Evolutionary conservation across 495 filamentous ascomycete species (phyloP).

Genomic region (Achaetomiella virescens): DNA sequence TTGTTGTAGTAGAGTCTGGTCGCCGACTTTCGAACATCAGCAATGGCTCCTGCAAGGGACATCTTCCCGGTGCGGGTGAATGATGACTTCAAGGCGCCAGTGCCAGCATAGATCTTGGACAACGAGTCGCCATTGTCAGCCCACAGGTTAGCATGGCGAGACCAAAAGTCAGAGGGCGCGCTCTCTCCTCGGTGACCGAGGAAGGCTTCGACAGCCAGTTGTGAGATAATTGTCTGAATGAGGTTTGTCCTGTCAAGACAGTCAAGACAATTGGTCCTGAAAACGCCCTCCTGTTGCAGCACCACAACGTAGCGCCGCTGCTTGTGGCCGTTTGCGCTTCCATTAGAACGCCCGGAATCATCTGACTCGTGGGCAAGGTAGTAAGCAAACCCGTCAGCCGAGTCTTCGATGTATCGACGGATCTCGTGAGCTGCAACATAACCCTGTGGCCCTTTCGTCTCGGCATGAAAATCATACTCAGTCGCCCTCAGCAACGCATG

Average conservation of each 20-base stretch:
- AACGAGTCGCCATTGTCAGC: conserved; percentile 97
- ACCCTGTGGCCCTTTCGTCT: conserved; percentile 78
- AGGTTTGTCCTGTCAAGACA: conserved; percentile 95
- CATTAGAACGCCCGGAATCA: conserved; percentile 30
- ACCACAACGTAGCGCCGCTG: conserved; percentile 56
- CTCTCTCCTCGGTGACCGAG: conserved; percentile 59
- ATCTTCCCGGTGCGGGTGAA: conserved; percentile 96
- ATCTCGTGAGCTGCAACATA: conserved; percentile 85
- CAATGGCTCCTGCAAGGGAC: conserved; percentile 89
- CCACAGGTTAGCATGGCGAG: conserved; percentile 86
- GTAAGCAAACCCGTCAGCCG: conserved; percentile 81
- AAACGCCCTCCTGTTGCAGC: conserved; percentile 87
- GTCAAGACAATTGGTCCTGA: conserved; percentile 93
- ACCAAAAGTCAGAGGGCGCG: conserved; percentile 74
- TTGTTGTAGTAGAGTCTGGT: conserved; percentile 95
- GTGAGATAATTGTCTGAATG: conserved; percentile 89
- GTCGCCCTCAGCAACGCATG: conserved; percentile 68
- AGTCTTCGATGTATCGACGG: conserved; percentile 61
- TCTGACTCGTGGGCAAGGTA: conserved; percentile 71
- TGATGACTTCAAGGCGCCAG: conserved; percentile 88
- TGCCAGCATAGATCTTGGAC: conserved; percentile 94
- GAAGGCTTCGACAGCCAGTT: conserved; percentile 81
- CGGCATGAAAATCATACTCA: conserved; percentile 91
- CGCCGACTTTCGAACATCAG: conserved; percentile 90
- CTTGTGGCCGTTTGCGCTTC: conserved; percentile 18